Evolutionary conservation across 768 basidiomycete species (phyloP), one percentile per base, ranked within the genome.

Genomic region (Lactifluus hygrophoroides): DNA sequence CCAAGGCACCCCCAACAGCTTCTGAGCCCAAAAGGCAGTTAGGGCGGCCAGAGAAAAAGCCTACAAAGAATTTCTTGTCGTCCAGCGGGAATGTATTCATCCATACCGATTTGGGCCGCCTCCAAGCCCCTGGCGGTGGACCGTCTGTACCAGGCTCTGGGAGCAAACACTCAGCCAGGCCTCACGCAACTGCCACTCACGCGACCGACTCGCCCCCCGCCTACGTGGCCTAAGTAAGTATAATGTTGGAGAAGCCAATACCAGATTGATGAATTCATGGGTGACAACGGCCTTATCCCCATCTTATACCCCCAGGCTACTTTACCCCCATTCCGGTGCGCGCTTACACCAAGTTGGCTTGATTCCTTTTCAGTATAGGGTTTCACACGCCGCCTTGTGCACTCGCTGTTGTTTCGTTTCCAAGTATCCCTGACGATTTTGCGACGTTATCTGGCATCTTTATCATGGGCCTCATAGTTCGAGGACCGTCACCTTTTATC

Each of bases 221-320:
- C n/a, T 60, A 60, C 27, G 49, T 21, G 21, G 59, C 34, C n/a
- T 60, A 56, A 43, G 19, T 43, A 34, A n/a, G n/a, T n/a, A n/a
- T n/a, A n/a, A n/a, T 30, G 19, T 23, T 32, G 27, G 34, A 9
- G 17, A 40, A 32, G 21, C 28, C 37, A 32, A 11, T 16, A 25
- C 11, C 8, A 23, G 34, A 46, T 35, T 19, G 9, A n/a, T 5
- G 37, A 17, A 10, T 55, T 10, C 7, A 19, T 48, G 37, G 13
- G 30, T 30, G 25, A 13, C 16, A 5, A 14, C 32, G 16, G 30
- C 23, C 25, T 40, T 14, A 13, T 27, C 28, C 16, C 40, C 28
- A n/a, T 50, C 19, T 34, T 16, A 49, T 27, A 38, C 35, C n/a
- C n/a, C n/a, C n/a, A n/a, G n/a, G n/a, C n/a, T n/a, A n/a, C n/a